phyloP scores from a whole-genome alignment of 139 green algal species.

The Dunaliella sp. region DNA sequence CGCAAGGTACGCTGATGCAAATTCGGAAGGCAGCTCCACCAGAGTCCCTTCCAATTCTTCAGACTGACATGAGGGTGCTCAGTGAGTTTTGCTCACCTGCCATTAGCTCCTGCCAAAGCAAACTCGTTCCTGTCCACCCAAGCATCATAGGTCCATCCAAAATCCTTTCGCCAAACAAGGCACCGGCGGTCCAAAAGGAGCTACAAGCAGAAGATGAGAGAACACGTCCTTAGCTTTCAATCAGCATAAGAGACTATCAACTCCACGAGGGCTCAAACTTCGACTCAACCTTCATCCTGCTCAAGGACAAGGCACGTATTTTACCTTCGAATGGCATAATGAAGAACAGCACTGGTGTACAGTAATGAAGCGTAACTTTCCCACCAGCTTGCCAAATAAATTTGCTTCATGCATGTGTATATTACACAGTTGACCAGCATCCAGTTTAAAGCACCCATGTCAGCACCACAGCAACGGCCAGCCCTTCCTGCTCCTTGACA shows the following conservation, averaged over 20 bases:
- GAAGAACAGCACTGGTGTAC: no score
- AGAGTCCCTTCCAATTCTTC: not conserved
- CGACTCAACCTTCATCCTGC: not conserved
- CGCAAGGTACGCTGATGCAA: not conserved
- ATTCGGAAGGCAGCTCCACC: no score
- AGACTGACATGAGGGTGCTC: no score
- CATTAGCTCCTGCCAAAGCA: not conserved
- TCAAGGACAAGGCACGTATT: no score
- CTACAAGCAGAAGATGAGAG: not conserved
- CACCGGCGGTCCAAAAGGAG: not conserved
- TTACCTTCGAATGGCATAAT: no score
- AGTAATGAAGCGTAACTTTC: no score
- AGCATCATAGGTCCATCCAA: slow-evolving; percentile 5
- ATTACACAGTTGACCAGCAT: no score
- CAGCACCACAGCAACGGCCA: no score
- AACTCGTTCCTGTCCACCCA: slow-evolving; percentile 1
- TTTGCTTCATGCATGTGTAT: no score
- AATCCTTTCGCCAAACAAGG: slow-evolving; percentile 2
- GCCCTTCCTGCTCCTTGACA: no score
- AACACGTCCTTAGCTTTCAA: not conserved
- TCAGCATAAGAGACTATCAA: not conserved
- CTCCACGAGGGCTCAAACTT: not conserved
- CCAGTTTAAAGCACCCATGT: no score
- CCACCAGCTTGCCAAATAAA: no score
- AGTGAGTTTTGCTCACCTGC: not conserved